phyloP scores from a whole-genome alignment of 2,329 filamentous ascomycete species.

The Aspergillus sp. region DNA sequence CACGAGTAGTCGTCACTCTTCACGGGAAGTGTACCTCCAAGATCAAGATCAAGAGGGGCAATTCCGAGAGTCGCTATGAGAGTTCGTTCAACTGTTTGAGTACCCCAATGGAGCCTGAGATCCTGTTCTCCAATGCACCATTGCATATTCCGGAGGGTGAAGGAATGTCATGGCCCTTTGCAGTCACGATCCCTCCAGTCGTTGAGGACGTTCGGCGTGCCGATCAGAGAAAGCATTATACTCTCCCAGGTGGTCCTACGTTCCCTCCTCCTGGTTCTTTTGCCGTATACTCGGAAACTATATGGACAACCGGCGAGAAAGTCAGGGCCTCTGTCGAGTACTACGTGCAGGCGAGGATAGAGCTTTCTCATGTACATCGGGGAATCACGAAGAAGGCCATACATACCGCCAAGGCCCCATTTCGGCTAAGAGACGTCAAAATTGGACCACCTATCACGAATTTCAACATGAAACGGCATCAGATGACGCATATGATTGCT shows the following conservation, averaged over 20 bases:
- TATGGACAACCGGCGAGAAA: neutral
- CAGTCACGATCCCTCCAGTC: neutral
- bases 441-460: conserved; percentile 3
- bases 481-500: neutral
- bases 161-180: conserved; percentile 9
- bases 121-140: neutral
- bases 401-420: neutral
- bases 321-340: neutral
- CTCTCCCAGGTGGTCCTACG: neutral
- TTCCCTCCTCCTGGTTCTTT: conserved; percentile 6
- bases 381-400: neutral
- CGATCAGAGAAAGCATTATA: neutral
- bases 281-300: neutral
- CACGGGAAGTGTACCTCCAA: conserved; percentile 1
- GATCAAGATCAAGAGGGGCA: neutral
- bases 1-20: conserved; percentile 2
- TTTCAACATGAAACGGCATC: conserved; percentile 1
- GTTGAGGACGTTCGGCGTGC: neutral
- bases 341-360: conserved; percentile 8
- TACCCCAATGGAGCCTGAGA: neutral
- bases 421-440: neutral
- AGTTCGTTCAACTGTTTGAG: conserved; percentile 2
- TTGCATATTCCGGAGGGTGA: conserved; percentile 8
- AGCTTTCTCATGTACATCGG: neutral
- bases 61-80: neutral